Evolutionary conservation across 805 yeast species (phyloP).

Genomic region (Lachancea fermentati): DNA sequence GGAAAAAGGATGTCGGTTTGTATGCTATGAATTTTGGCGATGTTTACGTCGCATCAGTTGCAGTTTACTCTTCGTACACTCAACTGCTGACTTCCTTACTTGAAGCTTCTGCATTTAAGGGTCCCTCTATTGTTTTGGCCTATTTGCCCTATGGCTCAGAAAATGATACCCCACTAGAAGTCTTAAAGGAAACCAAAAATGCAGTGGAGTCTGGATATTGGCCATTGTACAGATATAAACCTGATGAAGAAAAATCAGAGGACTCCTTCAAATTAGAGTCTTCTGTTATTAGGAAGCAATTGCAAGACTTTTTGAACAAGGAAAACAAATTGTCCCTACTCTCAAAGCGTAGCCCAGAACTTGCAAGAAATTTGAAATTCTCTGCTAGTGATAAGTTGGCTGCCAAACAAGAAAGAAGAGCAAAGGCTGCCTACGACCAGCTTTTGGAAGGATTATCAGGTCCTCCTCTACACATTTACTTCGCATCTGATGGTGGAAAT

Average conservation of each 20-base stretch:
- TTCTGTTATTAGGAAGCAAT: conserved; percentile 66
- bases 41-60: conserved; percentile 89
- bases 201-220: conserved; percentile 95
- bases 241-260: conserved; percentile 43
- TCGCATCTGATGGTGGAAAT: conserved; percentile 89
- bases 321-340: conserved; percentile 82
- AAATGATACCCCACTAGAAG: conserved; percentile 60
- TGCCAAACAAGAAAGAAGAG: conserved; percentile 54
- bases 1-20: conserved; percentile 88
- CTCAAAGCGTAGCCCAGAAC: conserved; percentile 62
- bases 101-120: conserved; percentile 84
- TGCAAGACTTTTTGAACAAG: conserved; percentile 77
- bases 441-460: conserved; percentile 85
- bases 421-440: conserved; percentile 70
- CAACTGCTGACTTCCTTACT: conserved; percentile 83
- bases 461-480: conserved; percentile 81
- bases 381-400: conserved; percentile 59
- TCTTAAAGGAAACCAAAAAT: conserved; percentile 77
- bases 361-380: conserved; percentile 65
- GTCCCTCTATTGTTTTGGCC: conserved; percentile 89
- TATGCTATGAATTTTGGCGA: conserved; percentile 92
- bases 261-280: conserved; percentile 80
- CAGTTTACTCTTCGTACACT: conserved; percentile 88
- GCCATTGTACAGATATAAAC: conserved; percentile 89
- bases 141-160: conserved; percentile 73